phyloP scores from a whole-genome alignment of 2,329 filamentous ascomycete genomes.

The Beauveria bassiana region DNA sequence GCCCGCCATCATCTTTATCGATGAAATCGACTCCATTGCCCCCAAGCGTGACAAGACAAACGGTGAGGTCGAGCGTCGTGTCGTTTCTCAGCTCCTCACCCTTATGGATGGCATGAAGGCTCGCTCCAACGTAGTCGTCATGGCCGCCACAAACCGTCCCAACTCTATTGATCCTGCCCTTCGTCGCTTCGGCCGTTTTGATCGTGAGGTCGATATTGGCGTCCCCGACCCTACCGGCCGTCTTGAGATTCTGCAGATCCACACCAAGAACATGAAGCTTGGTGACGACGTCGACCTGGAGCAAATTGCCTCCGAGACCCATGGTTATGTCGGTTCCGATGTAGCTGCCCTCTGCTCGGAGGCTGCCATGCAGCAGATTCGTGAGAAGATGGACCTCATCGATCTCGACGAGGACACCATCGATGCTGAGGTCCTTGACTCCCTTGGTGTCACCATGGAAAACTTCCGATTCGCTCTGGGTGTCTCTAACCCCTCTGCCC shows the following conservation, averaged over 20 bases:
- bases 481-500: slow-evolving; percentile 95
- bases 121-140: slow-evolving; percentile 95
- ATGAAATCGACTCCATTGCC: slow-evolving; percentile 98
- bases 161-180: slow-evolving; percentile 98
- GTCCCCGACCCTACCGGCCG: slow-evolving; percentile 96
- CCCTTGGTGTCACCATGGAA: slow-evolving; percentile 97
- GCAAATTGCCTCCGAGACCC: slow-evolving; percentile 92
- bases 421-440: slow-evolving; percentile 95
- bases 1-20: slow-evolving; percentile 98
- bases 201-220: slow-evolving; percentile 97
- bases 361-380: slow-evolving; percentile 99
- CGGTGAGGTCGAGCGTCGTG: slow-evolving; percentile 95
- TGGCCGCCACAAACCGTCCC: slow-evolving; percentile 97
- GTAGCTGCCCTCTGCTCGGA: slow-evolving; percentile 96
- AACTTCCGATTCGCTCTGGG: slow-evolving; percentile 99
- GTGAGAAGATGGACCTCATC: slow-evolving; percentile 99
- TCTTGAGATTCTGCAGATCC: slow-evolving; percentile 97
- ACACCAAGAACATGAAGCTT: slow-evolving; percentile 99
- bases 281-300: slow-evolving; percentile 94
- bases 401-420: slow-evolving; percentile 99
- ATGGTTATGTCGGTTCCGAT: slow-evolving; percentile 98
- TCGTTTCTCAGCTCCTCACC: slow-evolving; percentile 92
- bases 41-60: slow-evolving; percentile 99
- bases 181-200: slow-evolving; percentile 96
- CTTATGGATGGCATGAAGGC: slow-evolving; percentile 99